Base-by-base conservation (phyloP, 1,284 basidiomycete species). In the Peniophora sp. region DNA sequence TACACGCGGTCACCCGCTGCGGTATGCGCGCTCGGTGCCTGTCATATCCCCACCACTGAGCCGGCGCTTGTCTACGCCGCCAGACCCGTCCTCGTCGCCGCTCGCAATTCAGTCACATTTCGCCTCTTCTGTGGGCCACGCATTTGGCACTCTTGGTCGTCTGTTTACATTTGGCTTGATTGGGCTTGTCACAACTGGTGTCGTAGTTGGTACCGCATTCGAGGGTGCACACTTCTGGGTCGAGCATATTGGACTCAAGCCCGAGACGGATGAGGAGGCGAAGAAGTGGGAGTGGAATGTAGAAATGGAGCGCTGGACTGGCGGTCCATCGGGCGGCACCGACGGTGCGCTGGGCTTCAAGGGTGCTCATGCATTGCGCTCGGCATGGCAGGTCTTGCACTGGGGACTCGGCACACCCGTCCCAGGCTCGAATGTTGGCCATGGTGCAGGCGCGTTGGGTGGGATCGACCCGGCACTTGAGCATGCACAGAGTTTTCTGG, bases 381-480 rank as follows among this genome's bases (percentile, higher is more conserved):
- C 77, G 25, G 87, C 89, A 11, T 92, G 88, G 88, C 83, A 87
- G 66, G 79, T 81, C 3, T 77, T 83, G 57, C 73, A 86, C 58
- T 88, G 84, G 83, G 85, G 83, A 6, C 73, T 76, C 9, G 82
- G 81, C 8, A 63, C 65, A 10, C 67, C 65, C 46, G 66, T 72
- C 32, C 65, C 75, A 36, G 63, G 64, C 23, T 66, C 74, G 17
- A 68, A 68, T 50, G 62, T 69, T 19, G 62, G 66, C 46, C 64
- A 65, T 20, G 66, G 65, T 20, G 65, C 63, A 27, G 66, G 67
- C n/a, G 66, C 68, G 19, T 62, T 64, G 27, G 65, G 66, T 50
- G 66, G 67, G 12, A 63, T 82, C 39, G 77, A 85, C 50, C 70
- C 78, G 11, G 71, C 72, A 44, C 63, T 82, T 48, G 74, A 78